Evolutionary conservation across 169 alveolate genomes (phyloP).

Genomic region (Fabrea salina): DNA sequence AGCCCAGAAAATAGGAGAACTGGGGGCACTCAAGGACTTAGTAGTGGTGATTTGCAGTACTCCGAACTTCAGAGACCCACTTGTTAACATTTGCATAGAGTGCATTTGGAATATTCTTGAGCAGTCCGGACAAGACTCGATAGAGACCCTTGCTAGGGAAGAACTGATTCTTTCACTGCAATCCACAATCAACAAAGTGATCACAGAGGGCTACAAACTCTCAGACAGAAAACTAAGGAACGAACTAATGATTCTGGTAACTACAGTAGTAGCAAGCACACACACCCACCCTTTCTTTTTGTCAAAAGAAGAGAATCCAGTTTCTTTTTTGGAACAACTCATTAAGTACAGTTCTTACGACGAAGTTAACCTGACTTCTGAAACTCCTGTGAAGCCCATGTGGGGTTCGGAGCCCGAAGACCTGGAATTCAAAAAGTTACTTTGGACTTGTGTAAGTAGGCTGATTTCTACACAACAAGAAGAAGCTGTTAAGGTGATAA

Average conservation of each 20-base stretch:
- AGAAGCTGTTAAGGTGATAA: constrained; percentile 49
- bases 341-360: constrained; percentile 63
- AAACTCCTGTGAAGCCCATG: constrained; percentile 44
- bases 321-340: constrained; percentile 58
- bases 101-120: constrained; percentile 77
- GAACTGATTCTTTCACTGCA: constrained; percentile 62
- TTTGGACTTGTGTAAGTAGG: constrained; percentile 61
- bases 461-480: constrained; percentile 46
- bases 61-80: constrained; percentile 61
- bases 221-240: constrained; percentile 71
- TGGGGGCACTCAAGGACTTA: constrained; percentile 69
- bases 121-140: constrained; percentile 64
- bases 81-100: constrained; percentile 63
- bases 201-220: constrained; percentile 65
- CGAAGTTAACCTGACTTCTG: constrained; percentile 48
- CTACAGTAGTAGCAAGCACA: constrained; percentile 62
- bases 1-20: constrained; percentile 64
- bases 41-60: constrained; percentile 52
- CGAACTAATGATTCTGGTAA: constrained; percentile 64
- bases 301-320: constrained; percentile 46
- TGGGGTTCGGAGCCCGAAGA: constrained; percentile 70
- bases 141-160: constrained; percentile 61
- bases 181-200: constrained; percentile 60
- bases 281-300: constrained; percentile 57
- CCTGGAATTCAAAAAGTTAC: constrained; percentile 67